phyloP scores from a whole-genome alignment of 345 rosid species.

The Jatropha curcas region DNA sequence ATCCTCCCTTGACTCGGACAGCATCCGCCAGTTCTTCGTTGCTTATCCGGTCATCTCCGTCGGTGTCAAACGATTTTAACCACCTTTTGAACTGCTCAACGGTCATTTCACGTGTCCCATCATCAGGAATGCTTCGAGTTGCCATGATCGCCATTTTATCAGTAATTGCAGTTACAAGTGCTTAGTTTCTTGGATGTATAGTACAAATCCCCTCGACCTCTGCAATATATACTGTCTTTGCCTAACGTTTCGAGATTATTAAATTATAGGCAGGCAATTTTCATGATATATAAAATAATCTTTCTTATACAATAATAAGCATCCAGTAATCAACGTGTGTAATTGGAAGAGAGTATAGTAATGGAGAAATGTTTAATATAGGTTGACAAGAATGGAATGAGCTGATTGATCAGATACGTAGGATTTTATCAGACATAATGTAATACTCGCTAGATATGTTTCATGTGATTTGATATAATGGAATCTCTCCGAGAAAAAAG shows the following conservation, averaged over 20 bases:
- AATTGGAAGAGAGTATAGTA: too few species aligned
- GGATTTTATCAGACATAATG: too few species aligned
- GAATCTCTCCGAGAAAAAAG: too few species aligned
- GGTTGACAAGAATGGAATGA: too few species aligned
- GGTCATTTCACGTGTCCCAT: slow-evolving; percentile 6
- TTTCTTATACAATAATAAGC: too few species aligned
- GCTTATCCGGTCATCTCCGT: slow-evolving; percentile 12
- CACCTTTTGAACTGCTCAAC: slow-evolving; percentile 16
- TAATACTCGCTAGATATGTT: too few species aligned
- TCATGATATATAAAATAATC: too few species aligned
- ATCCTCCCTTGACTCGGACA: slow-evolving; percentile 1
- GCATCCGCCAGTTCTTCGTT: slow-evolving; percentile 9
- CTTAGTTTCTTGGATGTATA: neutral
- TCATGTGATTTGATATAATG: too few species aligned
- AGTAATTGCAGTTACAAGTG: neutral
- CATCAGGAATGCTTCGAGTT: neutral
- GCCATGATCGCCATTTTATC: neutral
- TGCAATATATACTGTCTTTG: neutral
- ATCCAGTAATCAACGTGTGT: too few species aligned
- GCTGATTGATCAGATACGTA: too few species aligned
- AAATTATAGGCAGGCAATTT: too few species aligned
- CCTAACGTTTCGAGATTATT: neutral
- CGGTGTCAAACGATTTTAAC: neutral
- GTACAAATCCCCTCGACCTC: neutral
- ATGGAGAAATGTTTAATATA: too few species aligned